Evolutionary conservation across 805 yeast genomes (phyloP).

Genomic region (Saturnispora diversa): DNA sequence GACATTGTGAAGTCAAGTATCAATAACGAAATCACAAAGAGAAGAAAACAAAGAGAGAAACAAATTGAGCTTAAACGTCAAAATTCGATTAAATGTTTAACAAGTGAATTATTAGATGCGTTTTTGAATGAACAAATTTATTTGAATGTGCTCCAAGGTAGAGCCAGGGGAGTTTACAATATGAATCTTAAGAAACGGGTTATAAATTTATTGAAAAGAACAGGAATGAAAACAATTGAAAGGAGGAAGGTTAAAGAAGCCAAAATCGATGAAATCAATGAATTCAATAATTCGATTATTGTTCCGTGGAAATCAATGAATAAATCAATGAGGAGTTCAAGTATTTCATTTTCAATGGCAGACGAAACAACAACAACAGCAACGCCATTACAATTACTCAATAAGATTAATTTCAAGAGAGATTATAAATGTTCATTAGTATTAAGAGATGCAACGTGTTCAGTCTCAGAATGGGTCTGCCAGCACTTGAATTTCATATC

Average conservation of each 20-base stretch:
- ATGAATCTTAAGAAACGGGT: conserved; percentile 26
- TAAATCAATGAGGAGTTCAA: not conserved
- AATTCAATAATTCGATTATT: conserved; percentile 18
- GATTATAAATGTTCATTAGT: conserved; percentile 28
- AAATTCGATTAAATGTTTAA: conserved; percentile 26
- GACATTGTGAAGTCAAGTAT: not conserved
- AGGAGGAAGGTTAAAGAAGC: conserved; percentile 30
- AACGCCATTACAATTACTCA: too few relatives aligned
- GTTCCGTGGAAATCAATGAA: not conserved
- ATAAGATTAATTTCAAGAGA: conserved; percentile 3
- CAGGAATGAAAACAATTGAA: conserved; percentile 23
- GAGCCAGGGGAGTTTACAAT: conserved; percentile 37
- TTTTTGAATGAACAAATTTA: conserved; percentile 52
- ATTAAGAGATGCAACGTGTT: conserved; percentile 26
- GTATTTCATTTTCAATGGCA: not conserved
- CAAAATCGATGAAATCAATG: conserved; percentile 32
- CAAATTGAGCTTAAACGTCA: conserved; percentile 26
- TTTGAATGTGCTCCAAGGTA: conserved; percentile 33
- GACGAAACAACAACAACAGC: not conserved
- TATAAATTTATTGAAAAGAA: conserved; percentile 28
- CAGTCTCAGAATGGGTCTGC: conserved; percentile 23
- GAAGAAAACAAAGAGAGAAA: conserved; percentile 4
- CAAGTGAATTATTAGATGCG: conserved; percentile 48
- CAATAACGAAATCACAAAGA: not conserved
- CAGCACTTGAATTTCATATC: conserved; percentile 11